Base-by-base conservation (phyloP, 2,329 filamentous ascomycete genomes). In the Plenodomus lindquistii region DNA sequence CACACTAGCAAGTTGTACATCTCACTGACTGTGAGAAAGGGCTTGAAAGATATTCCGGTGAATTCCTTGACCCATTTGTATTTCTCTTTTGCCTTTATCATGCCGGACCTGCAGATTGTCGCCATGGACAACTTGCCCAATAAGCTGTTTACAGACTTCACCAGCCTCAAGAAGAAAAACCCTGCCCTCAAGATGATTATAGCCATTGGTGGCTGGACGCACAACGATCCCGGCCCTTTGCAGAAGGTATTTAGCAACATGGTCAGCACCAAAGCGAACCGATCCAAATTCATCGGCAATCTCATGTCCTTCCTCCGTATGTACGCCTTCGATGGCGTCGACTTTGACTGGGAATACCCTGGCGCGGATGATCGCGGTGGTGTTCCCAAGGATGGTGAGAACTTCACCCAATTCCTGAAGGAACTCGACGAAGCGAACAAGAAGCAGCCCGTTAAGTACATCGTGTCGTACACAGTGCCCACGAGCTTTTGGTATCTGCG, bases 261-360 rank as follows among this genome's bases (percentile, higher is more conserved):
- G 42, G 63, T 55, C 2, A 47, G 16, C 7, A 57, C 46, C 0
- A 7, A 52, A 1, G 42, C 44, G 0, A 66, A 60, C 6, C 55
- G 60, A 9, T 31, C 40, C 0, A 52, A 46, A 2, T 79, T 79
- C 48, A 63, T 74, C 42, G 43, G 56, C 1, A 67, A 60, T 1
- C 48, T 77, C 0, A 37, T 72, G 0, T 38, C 29, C 0, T 78
- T 78, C 55, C 63, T 79, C 63, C n/a, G 47, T 1, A 64, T 52
- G 4, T 76, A 77, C 42, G 67, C 57, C 9, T 75, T 78, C 37
- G 75, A 79, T 49, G 77, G 76, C 2, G 62, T 76, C 0, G 75
- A 78, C 42, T 46, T 79, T 11, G 75, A 78, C 49, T 79, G 75
- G 76, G 73, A 73, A 21, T 50, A 64, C 1, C 60, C 50, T 10